Evolutionary conservation across 805 yeast species (phyloP).

Genomic region (Starmerella geochares): DNA sequence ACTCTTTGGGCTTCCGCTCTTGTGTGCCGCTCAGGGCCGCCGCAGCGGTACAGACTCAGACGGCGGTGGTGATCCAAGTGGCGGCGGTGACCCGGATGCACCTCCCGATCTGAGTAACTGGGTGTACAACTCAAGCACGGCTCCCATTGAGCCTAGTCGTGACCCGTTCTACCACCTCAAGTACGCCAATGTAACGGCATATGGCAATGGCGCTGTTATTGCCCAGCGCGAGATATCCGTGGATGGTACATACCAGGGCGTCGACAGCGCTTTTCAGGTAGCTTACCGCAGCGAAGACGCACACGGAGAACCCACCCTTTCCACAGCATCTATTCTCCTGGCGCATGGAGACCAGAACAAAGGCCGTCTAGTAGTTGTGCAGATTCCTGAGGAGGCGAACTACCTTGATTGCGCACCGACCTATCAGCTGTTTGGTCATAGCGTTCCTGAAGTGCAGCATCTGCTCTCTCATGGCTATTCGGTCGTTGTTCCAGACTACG

Average conservation of each 20-base stretch:
- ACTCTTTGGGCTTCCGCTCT: background rate
- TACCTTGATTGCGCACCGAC: conserved; percentile 25
- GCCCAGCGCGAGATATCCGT: conserved; percentile 16
- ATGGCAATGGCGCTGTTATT: conserved; percentile 20
- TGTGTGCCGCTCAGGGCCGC: background rate
- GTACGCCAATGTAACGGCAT: conserved; percentile 6
- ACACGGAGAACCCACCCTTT: conserved; percentile 26
- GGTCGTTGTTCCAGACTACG: conserved; percentile 27
- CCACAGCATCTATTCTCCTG: conserved; percentile 27
- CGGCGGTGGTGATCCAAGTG: conserved; percentile 14
- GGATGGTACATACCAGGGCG: conserved; percentile 18
- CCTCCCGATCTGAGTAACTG: conserved; percentile 14
- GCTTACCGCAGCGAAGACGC: conserved; percentile 25
- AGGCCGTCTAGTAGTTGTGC: conserved; percentile 22
- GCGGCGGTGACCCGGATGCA: conserved; percentile 17
- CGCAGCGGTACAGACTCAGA: background rate
- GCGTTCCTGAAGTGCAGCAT: conserved; percentile 17
- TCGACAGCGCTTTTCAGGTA: conserved; percentile 19
- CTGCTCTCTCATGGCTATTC: conserved; percentile 21
- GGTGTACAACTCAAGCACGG: conserved; percentile 16
- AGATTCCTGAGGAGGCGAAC: conserved; percentile 24
- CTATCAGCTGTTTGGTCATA: conserved; percentile 19
- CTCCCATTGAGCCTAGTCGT: conserved; percentile 13
- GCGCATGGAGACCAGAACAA: conserved; percentile 18
- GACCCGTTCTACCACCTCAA: conserved; percentile 22